Evolutionary conservation across 2,329 filamentous ascomycete species (phyloP).

Genomic region (Pseudogymnoascus pannorum): DNA sequence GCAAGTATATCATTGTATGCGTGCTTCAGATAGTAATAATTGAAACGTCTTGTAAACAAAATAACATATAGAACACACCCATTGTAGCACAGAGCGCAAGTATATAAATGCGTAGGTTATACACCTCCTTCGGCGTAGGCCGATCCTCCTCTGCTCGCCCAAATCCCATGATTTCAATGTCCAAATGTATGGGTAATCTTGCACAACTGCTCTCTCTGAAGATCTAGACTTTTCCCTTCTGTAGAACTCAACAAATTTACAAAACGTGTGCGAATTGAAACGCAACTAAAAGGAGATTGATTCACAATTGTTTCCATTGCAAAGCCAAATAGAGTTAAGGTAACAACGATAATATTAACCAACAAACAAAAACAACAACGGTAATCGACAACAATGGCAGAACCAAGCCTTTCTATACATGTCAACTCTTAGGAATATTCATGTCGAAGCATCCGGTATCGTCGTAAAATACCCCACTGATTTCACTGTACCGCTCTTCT

Average conservation of each 20-base stretch:
- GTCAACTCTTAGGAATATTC: background rate
- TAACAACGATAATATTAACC: background rate
- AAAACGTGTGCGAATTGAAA: background rate
- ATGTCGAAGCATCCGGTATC: background rate
- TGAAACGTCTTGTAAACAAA: background rate
- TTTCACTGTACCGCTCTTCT: background rate
- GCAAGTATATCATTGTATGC: background rate
- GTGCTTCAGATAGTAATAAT: background rate
- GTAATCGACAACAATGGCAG: background rate
- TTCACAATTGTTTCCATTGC: background rate
- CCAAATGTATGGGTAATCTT: background rate
- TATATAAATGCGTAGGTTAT: conserved; percentile 21
- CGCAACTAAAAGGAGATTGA: background rate
- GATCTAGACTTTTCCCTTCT: background rate
- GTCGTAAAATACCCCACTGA: background rate
- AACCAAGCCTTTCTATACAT: background rate
- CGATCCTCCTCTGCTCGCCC: conserved; percentile 21
- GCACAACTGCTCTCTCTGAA: background rate
- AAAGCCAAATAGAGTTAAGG: background rate
- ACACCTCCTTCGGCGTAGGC: conserved; percentile 22
- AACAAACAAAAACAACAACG: background rate
- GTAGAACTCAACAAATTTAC: background rate
- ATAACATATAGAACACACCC: background rate
- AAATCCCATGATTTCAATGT: background rate
- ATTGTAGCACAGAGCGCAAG: conserved; percentile 16